phyloP scores from a whole-genome alignment of 164 flowering plant species.

The Berberis thunbergii region DNA sequence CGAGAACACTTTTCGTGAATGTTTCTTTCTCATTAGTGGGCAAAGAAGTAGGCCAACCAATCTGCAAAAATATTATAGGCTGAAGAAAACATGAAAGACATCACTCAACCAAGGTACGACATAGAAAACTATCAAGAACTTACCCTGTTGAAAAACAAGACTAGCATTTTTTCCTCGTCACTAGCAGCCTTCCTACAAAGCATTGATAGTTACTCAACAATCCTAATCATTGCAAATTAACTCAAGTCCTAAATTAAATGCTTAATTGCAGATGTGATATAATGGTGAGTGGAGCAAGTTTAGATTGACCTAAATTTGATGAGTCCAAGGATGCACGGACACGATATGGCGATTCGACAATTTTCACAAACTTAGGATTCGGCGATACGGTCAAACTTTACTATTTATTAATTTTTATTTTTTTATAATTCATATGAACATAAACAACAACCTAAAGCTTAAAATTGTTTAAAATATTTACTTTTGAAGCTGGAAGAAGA shows the following conservation, averaged over 20 bases:
- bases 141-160: constrained; percentile 70
- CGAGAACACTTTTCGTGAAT: constrained; percentile 60
- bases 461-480: too few relatives aligned
- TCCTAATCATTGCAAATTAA: not conserved
- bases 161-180: constrained; percentile 84
- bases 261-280: not conserved
- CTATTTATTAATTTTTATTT: too few relatives aligned
- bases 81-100: constrained; percentile 2
- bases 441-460: too few relatives aligned
- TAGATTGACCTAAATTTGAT: too few relatives aligned
- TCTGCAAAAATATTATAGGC: constrained; percentile 30
- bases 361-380: too few relatives aligned
- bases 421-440: too few relatives aligned
- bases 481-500: too few relatives aligned
- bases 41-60: constrained; percentile 94
- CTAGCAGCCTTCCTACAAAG: constrained; percentile 68
- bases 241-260: too few relatives aligned
- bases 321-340: too few relatives aligned
- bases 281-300: not conserved
- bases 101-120: not conserved
- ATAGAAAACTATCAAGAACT: constrained; percentile 8
- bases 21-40: constrained; percentile 76
- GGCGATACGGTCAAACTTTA: too few relatives aligned
- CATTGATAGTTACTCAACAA: not conserved
- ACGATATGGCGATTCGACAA: too few relatives aligned